Percentiles rank a stretch among this genome's conserved stretches.
Conservation (phyloP, 2,329 filamentous ascomycete species). For the Phialophora tarda region DNA sequence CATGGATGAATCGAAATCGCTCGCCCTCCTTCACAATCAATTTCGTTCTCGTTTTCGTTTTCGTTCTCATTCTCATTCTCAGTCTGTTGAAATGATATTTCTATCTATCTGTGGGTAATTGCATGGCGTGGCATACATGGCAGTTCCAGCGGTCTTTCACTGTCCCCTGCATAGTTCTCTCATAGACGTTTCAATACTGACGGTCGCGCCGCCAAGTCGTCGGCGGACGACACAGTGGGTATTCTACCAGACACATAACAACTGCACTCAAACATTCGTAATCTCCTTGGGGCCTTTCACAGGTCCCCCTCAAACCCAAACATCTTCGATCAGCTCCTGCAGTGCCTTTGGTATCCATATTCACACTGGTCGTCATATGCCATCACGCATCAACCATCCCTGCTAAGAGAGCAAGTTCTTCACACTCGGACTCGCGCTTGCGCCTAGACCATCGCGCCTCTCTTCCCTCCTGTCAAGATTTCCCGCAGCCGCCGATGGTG, state of each 20-base stretch:
- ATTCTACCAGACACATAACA: background rate
- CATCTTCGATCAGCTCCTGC: background rate
- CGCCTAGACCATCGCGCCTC: constrained; percentile 58
- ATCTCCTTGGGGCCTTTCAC: background rate
- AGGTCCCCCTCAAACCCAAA: background rate
- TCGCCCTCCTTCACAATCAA: background rate
- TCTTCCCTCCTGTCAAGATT: constrained; percentile 34
- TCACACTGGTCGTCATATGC: background rate
- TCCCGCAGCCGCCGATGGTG: constrained; percentile 31
- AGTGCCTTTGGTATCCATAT: background rate
- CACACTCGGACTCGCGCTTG: constrained; percentile 76
- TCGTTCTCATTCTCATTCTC: background rate
- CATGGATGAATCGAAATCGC: background rate
- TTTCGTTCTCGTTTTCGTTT: too few species aligned
- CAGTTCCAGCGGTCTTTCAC: too few species aligned
- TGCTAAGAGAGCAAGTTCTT: constrained; percentile 73
- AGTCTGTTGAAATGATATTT: background rate
- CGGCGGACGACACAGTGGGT: background rate
- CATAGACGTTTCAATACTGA: background rate
- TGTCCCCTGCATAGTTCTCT: background rate
- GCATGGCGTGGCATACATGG: background rate
- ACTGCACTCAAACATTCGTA: background rate
- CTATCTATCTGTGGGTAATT: background rate
- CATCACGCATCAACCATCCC: background rate
- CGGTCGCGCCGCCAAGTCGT: background rate